These are phyloP conservation scores for Hirsutella minnesotensis DNA, from an alignment of 2,329 filamentous ascomycete species.

Conservation along the genomic window DNA sequence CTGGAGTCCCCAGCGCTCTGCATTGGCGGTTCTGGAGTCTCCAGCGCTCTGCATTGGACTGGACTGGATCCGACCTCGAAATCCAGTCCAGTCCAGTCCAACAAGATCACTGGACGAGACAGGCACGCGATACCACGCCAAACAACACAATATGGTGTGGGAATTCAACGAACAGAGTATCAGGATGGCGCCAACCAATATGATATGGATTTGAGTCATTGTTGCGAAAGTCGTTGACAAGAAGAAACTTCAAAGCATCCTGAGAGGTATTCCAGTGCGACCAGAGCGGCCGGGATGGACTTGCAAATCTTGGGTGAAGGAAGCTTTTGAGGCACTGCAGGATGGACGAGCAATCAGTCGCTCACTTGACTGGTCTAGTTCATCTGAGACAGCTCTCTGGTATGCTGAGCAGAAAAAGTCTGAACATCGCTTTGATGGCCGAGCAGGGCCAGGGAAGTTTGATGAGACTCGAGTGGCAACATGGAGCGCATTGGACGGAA, in stretches of 20 bases:
- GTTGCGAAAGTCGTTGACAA: background rate
- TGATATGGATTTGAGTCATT: background rate
- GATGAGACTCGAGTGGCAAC: background rate
- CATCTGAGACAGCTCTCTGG: background rate
- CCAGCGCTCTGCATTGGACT: too few species aligned
- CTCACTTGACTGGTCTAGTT: background rate
- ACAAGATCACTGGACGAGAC: too few species aligned
- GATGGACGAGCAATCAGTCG: background rate
- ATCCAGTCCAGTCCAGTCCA: too few species aligned
- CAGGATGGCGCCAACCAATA: background rate
- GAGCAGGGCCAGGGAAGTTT: background rate
- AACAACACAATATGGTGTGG: background rate
- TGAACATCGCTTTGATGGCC: background rate
- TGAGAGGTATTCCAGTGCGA: background rate
- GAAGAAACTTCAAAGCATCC: background rate
- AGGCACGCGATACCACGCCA: background rate
- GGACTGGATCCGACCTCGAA: too few species aligned
- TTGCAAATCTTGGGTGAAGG: background rate
- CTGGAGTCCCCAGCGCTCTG: too few species aligned
- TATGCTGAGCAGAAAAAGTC: background rate
- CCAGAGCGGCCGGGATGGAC: background rate
- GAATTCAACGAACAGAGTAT: background rate
- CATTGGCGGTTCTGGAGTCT: too few species aligned
- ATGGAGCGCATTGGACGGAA: background rate
- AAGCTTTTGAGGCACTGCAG: background rate